Conservation (phyloP, 495 filamentous ascomycete species). For the Penicillium nucicola region DNA sequence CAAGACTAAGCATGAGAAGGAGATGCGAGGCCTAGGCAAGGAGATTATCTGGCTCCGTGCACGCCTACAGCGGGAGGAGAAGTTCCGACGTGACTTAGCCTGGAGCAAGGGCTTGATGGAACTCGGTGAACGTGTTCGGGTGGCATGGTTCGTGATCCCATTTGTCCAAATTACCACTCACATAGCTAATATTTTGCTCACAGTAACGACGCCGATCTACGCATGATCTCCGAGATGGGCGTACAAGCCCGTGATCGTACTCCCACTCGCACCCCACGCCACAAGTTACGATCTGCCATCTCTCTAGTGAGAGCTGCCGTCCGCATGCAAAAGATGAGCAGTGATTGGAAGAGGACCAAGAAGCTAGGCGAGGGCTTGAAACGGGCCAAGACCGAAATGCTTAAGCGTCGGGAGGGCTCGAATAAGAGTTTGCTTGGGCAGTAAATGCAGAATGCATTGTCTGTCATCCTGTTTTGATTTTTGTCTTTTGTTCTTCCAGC, state of each 20-base stretch:
- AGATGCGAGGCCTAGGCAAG: conserved; percentile 77
- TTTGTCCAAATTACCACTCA: conserved; percentile 10
- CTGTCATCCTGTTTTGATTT: conserved; percentile 12
- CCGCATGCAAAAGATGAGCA: conserved; percentile 52
- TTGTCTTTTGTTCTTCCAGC: conserved; percentile 20
- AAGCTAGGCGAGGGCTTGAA: conserved; percentile 45
- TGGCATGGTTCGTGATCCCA: conserved; percentile 70
- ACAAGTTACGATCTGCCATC: conserved; percentile 48
- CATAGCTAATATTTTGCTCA: conserved; percentile 15
- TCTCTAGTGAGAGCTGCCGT: conserved; percentile 51
- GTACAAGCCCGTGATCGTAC: conserved; percentile 44
- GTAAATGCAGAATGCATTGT: background rate
- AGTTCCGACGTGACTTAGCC: conserved; percentile 70
- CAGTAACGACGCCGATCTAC: conserved; percentile 89
- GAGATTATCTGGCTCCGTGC: conserved; percentile 89
- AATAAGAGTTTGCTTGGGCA: conserved; percentile 18
- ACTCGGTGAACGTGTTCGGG: conserved; percentile 67
- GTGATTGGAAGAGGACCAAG: conserved; percentile 48
- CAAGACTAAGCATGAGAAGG: conserved; percentile 65
- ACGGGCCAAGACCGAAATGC: conserved; percentile 43
- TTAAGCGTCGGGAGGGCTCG: conserved; percentile 39
- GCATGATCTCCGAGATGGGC: conserved; percentile 77
- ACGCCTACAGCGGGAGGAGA: conserved; percentile 71
- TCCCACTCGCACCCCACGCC: conserved; percentile 30
- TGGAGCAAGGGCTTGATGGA: conserved; percentile 83